A percentile compares a stretch with the other conserved stretches of the same genome.
phyloP scores from a whole-genome alignment of 23 red algal genomes.

The Gracilaria gracilis region DNA sequence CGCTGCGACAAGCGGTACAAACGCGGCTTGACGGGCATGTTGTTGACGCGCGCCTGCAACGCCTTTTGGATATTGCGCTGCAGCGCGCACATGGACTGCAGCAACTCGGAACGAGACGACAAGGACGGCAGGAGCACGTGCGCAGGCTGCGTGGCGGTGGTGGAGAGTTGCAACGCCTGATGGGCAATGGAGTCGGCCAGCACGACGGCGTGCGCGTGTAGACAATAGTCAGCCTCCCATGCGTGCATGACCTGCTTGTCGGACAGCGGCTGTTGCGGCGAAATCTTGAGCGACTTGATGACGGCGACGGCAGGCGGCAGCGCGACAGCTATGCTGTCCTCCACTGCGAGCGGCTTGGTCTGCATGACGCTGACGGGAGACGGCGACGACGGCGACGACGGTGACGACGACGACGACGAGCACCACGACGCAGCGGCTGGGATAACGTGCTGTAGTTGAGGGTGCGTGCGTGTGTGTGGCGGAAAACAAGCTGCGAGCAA shows the following conservation, averaged over 20 bases:
- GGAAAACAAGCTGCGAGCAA: too few relatives aligned
- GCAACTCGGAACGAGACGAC: conserved; percentile 10
- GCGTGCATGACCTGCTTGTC: conserved; percentile 56
- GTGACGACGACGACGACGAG: too few relatives aligned
- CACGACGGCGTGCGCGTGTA: conserved; percentile 35
- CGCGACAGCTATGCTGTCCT: conserved; percentile 19
- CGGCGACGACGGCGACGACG: not conserved
- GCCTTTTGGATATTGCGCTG: conserved; percentile 32
- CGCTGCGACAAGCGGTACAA: conserved; percentile 64
- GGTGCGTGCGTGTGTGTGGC: too few relatives aligned
- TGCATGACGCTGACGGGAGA: not conserved
- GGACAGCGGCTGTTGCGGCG: conserved; percentile 34
- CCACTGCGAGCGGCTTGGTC: not conserved
- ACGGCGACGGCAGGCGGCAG: conserved; percentile 28
- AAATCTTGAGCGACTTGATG: conserved; percentile 33
- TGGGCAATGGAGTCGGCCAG: conserved; percentile 66
- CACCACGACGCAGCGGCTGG: too few relatives aligned
- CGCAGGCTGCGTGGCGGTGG: not conserved
- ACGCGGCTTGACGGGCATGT: conserved; percentile 59
- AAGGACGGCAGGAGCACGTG: not conserved
- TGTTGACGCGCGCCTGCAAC: conserved; percentile 20
- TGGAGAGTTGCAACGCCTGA: conserved; percentile 37
- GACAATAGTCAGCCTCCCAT: conserved; percentile 61
- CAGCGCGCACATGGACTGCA: conserved; percentile 42
- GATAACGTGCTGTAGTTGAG: too few relatives aligned